Percentiles rank a stretch among this genome's conserved stretches.
Conservation (phyloP, 2,329 filamentous ascomycete species). For the Nothomitra cinnamomea region DNA sequence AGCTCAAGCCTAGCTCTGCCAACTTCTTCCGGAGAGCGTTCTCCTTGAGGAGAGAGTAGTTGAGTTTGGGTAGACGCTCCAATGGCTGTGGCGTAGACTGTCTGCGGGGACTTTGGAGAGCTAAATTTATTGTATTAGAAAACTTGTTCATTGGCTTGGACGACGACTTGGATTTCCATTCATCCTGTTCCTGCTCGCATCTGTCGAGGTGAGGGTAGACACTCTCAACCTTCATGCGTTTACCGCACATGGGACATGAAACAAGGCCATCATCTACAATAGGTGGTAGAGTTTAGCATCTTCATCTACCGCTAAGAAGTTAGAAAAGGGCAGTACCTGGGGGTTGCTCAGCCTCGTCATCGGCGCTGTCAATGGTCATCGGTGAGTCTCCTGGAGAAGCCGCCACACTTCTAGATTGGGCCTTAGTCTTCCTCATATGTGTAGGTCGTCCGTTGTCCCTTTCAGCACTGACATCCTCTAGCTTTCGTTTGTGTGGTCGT, state of each 20-base stretch:
- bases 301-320: background rate
- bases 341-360: conserved; percentile 20
- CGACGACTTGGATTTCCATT: background rate
- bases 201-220: conserved; percentile 72
- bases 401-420: conserved; percentile 15
- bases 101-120: background rate
- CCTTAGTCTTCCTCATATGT: conserved; percentile 21
- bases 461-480: conserved; percentile 19
- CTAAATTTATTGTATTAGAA: background rate
- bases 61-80: conserved; percentile 61
- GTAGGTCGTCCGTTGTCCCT: conserved; percentile 20
- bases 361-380: conserved; percentile 15
- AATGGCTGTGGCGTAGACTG: conserved; percentile 13
- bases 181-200: conserved; percentile 26
- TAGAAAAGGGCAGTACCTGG: background rate
- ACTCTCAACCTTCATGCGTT: conserved; percentile 59
- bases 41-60: conserved; percentile 79
- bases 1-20: conserved; percentile 59
- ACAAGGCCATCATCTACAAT: conserved; percentile 54
- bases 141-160: background rate
- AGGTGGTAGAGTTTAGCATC: background rate
- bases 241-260: conserved; percentile 65
- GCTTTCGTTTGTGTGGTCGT: conserved; percentile 34
- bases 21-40: conserved; percentile 63
- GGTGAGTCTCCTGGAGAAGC: background rate